Evolutionary conservation across 2,329 filamentous ascomycete genomes (phyloP), one percentile per base, ranked within the genome.

Genomic region (Diaporthe ampelina): DNA sequence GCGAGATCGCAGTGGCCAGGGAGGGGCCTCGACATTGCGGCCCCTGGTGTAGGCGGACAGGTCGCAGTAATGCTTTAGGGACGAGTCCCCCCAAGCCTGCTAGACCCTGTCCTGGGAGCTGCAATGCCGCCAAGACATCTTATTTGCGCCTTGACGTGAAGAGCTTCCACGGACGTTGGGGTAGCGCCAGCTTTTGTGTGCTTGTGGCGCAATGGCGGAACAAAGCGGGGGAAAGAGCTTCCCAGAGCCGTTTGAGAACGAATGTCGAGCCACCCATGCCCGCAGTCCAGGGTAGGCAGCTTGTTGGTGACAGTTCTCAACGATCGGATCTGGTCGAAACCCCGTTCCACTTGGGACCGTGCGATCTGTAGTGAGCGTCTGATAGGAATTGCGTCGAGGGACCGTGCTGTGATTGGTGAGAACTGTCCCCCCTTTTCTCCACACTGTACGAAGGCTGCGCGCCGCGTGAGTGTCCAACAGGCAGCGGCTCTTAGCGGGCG

Each of bases 51-150:
- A 15, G 17, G 40, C 40, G 17, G 26, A 6, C 59, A 29, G 21
- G 59, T 43, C n/a, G 21, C 37, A 9, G 17, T 26, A 13, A 24
- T 67, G 29, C 29, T n/a, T n/a, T 8, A 17, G 40, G 29, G 2
- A 5, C 13, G 11, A n/a, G 6, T 13, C 10, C 17, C 19, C 10
- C 40, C 40, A 29, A 52, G 9, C 45, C 45, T 37, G 63, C 21
- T 52, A 4, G 21, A 37, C 63, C 63, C 63, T 52, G 63, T 52
- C 45, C 45, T n/a, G 63, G 63, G 29, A n/a, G 63, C 63, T 67
- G 63, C 63, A 67, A 19, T 67, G 45, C 61, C 29, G 63, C 63
- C 45, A 68, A 68, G 63, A 67, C 63, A 67, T 67, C 63, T 67
- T 52, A 67, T 67, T 67, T 52, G 29, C 63, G 63, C 63, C 63